phyloP scores from a whole-genome alignment of 768 basidiomycete species.

The Lactifluus pinguis region DNA sequence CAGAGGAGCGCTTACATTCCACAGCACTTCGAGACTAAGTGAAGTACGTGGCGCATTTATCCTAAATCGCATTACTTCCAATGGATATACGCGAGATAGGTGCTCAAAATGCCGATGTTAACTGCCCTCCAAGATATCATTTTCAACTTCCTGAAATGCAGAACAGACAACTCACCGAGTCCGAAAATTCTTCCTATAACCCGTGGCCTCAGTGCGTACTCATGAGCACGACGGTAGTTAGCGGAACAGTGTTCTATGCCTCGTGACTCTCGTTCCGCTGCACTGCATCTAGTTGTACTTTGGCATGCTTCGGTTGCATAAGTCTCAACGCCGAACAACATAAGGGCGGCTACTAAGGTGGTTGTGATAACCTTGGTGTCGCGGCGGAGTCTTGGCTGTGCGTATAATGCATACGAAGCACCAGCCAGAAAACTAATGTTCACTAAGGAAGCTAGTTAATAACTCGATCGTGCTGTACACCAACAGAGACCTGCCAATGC shows the following conservation, averaged over 20 bases:
- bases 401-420: conserved; percentile 56
- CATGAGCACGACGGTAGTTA: conserved; percentile 45
- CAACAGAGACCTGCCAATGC: conserved; percentile 41
- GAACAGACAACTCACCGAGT: conserved; percentile 35
- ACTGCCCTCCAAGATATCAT: conserved; percentile 29
- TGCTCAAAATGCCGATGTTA: conserved; percentile 54
- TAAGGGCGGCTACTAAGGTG: conserved; percentile 44
- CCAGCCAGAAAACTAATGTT: conserved; percentile 63
- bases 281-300: conserved; percentile 47
- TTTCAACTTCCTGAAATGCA: neutral
- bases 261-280: conserved; percentile 35
- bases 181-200: conserved; percentile 50
- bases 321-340: conserved; percentile 54
- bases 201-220: conserved; percentile 51
- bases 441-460: conserved; percentile 31
- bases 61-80: conserved; percentile 59
- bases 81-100: conserved; percentile 50
- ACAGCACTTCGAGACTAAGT: conserved; percentile 50
- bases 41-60: conserved; percentile 50
- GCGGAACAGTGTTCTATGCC: conserved; percentile 46
- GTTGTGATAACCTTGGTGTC: conserved; percentile 47
- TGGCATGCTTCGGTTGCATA: conserved; percentile 52
- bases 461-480: neutral
- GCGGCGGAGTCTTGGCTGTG: conserved; percentile 47
- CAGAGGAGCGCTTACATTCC: conserved; percentile 48